phyloP scores from a whole-genome alignment of 2,329 filamentous ascomycete genomes.

The Colletotrichum agaves region DNA sequence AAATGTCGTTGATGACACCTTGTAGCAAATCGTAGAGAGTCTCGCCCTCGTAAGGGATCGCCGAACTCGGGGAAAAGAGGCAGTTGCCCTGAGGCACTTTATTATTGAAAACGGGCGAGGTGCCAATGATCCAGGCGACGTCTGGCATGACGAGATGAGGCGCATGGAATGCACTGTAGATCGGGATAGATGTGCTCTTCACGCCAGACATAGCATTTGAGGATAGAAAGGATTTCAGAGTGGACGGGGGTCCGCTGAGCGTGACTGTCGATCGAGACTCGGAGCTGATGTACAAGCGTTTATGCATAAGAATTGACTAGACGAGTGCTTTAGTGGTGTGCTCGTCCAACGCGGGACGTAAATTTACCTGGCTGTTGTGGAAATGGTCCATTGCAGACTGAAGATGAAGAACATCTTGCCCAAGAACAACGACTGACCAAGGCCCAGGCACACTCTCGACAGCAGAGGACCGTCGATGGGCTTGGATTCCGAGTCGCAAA shows the following conservation, averaged over 20 bases:
- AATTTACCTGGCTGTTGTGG: background rate
- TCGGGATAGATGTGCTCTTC: background rate
- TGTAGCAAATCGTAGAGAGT: background rate
- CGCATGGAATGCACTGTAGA: background rate
- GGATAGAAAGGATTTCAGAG: background rate
- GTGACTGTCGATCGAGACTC: conserved; percentile 1
- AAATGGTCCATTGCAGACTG: background rate
- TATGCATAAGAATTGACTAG: background rate
- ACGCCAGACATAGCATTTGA: background rate
- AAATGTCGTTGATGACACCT: background rate
- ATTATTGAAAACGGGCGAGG: background rate
- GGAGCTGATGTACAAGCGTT: background rate
- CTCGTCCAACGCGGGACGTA: background rate
- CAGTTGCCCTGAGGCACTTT: background rate
- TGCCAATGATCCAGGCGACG: background rate
- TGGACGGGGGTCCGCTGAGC: background rate
- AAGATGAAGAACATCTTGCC: background rate
- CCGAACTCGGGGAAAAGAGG: background rate
- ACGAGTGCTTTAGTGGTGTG: background rate
- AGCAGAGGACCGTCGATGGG: background rate
- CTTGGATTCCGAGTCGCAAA: background rate
- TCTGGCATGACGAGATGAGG: background rate
- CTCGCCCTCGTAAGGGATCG: background rate
- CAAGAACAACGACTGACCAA: background rate
- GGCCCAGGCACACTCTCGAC: background rate